Base-by-base conservation (phyloP, 2,329 filamentous ascomycete species). In the Dothideomycetes sp. region DNA sequence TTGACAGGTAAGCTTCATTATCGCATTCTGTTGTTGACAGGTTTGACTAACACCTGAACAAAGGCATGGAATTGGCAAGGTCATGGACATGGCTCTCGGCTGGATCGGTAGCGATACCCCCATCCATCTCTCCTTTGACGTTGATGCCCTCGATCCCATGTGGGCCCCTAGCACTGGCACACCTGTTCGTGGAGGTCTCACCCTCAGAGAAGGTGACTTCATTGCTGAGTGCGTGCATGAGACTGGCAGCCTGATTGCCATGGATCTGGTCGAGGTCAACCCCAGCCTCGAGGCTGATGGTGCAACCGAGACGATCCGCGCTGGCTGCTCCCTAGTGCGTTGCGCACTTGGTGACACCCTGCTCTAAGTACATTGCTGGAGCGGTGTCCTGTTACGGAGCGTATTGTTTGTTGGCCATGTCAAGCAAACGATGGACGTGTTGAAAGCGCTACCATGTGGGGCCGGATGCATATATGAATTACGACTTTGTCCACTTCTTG, bases 41-140 rank as follows among this genome's bases (percentile, higher is more conserved):
- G n/a, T n/a, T n/a, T n/a, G n/a, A n/a, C n/a, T n/a, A n/a, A n/a
- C n/a, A 36, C 27, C 8, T 5, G 11, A n/a, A 19, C 7, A 34
- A 47, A 87, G 85, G 39, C 73, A 96, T 57, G 91, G 91, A 34
- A 98, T 98, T 54, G 91, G 91, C 40, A 82, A 81, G 49, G 86
- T 98, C 48, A 87, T 98, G 67, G 91, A 96, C 56, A 94, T 95
- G 89, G 89, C 89, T n/a, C 73, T 98, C 38, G 89, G 81, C 22
- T 88, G 95, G 68, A 94, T 96, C 49, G 91, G 91, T 51, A 77
- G 70, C 55, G 91, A 96, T 59, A 95, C 88, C 0, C 91, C 91
- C 31, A 95, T 98, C 57, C 91, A 98, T 63, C 75, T 98, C 44
- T 94, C 86, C 29, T 96, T 98, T 54, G 91, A 98, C 59, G 86